Evolutionary conservation across 208 protist species (phyloP).

Genomic region (Acanthamoeba culbertsoni): DNA sequence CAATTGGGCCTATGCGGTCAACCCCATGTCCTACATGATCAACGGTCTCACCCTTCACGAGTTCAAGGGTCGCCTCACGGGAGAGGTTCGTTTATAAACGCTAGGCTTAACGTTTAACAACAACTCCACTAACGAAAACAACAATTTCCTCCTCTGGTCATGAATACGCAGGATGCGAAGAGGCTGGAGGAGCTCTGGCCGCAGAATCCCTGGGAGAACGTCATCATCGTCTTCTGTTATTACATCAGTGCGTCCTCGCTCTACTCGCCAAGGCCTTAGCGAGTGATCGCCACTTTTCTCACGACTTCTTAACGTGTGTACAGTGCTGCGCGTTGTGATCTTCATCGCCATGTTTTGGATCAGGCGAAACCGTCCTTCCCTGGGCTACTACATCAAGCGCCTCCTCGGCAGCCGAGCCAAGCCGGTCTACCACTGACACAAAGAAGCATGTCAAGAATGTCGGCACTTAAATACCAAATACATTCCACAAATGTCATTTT

Average conservation of each 20-base stretch:
- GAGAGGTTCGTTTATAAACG: neutral
- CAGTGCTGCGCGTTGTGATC: neutral
- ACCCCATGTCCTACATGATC: constrained; percentile 58
- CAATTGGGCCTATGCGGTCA: constrained; percentile 25
- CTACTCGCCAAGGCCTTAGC: no score
- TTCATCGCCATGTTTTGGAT: constrained; percentile 45
- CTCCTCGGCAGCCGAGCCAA: constrained; percentile 12
- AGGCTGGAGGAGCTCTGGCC: constrained; percentile 43
- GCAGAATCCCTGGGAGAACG: constrained; percentile 54
- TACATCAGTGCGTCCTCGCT: neutral
- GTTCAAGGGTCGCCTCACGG: constrained; percentile 49
- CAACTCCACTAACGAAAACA: no score
- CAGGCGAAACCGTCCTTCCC: neutral
- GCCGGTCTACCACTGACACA: constrained; percentile 25
- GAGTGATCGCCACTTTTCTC: no score
- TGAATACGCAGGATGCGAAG: neutral
- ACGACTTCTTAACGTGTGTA: neutral
- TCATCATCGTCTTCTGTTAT: constrained; percentile 50
- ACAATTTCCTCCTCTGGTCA: neutral
- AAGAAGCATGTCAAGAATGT: no score
- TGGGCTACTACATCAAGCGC: constrained; percentile 39
- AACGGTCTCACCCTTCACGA: constrained; percentile 56
- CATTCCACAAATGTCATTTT: no score
- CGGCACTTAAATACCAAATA: no score
- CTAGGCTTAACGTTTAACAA: neutral